These are phyloP conservation scores for Xylaria curta DNA, from an alignment of 495 filamentous ascomycete genomes.

Conservation along the genomic window DNA sequence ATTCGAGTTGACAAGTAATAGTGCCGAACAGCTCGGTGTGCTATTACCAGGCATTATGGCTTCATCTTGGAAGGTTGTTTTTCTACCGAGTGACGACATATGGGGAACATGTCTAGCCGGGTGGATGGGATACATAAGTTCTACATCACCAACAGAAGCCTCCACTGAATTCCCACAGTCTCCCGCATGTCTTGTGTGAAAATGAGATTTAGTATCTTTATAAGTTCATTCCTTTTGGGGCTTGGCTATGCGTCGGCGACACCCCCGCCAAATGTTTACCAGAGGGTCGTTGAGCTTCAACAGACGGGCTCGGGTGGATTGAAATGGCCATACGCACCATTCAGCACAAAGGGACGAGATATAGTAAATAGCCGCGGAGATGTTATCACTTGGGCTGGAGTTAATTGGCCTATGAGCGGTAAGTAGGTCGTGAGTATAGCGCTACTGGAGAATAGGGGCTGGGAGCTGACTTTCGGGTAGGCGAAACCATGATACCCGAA, in stretches of 20 bases:
- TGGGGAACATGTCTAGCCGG: not conserved
- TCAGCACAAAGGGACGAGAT: conserved; percentile 50
- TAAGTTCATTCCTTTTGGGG: not conserved
- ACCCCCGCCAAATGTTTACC: conserved; percentile 1
- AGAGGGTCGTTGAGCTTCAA: conserved; percentile 9
- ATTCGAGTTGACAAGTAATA: not conserved
- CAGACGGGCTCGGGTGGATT: not conserved
- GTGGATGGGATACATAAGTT: conserved; percentile 11
- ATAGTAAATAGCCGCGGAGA: conserved; percentile 51
- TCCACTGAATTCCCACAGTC: not conserved
- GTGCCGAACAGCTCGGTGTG: not conserved
- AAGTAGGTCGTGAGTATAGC: not conserved
- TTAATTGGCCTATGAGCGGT: conserved; percentile 60
- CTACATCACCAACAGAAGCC: not conserved
- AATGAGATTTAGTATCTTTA: not conserved
- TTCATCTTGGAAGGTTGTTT: not conserved
- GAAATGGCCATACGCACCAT: conserved; percentile 42
- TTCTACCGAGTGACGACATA: not conserved
- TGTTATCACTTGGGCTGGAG: conserved; percentile 57
- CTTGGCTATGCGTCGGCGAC: conserved; percentile 31
- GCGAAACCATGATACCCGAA: conserved; percentile 64
- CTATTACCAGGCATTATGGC: not conserved
- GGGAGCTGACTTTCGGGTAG: conserved; percentile 31
- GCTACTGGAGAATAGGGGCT: conserved; percentile 22
- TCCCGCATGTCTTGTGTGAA: not conserved